A percentile compares a stretch with the other conserved stretches of the same genome.
Conservation (phyloP, 331 rosid genomes). For the Malus hybrid region DNA sequence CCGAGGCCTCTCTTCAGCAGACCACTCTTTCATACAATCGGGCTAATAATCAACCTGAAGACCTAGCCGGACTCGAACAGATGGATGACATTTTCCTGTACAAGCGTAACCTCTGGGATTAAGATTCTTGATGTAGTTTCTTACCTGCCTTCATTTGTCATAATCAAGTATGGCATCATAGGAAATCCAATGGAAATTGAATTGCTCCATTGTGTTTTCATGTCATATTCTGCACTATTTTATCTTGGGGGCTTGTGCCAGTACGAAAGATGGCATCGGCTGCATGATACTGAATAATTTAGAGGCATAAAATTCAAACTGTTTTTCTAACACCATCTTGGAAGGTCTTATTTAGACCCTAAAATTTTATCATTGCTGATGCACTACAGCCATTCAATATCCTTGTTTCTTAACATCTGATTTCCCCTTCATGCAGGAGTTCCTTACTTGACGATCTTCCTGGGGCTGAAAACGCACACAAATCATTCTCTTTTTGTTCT, state of each 20-base stretch:
- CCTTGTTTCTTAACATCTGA: constrained; percentile 13
- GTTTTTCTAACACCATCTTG: not conserved
- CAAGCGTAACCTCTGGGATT: constrained; percentile 57
- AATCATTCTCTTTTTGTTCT: constrained; percentile 23
- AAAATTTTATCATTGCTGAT: not conserved
- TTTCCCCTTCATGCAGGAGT: constrained; percentile 31
- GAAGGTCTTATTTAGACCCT: constrained; percentile 18
- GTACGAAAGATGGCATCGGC: constrained; percentile 19
- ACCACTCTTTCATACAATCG: constrained; percentile 19
- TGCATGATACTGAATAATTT: constrained; percentile 15
- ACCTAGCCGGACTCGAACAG: constrained; percentile 31
- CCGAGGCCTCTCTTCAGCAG: constrained; percentile 37
- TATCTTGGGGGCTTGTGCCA: constrained; percentile 22
- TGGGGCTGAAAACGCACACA: constrained; percentile 21
- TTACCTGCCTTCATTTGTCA: constrained; percentile 19
- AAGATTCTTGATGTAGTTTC: constrained; percentile 36
- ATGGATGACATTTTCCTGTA: constrained; percentile 63
- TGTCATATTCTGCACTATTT: constrained; percentile 15
- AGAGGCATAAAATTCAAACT: constrained; percentile 16
- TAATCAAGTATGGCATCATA: constrained; percentile 10
- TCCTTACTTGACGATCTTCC: constrained; percentile 36
- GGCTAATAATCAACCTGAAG: constrained; percentile 35
- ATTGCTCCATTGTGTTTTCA: constrained; percentile 33
- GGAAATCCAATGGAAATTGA: constrained; percentile 30
- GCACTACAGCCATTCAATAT: constrained; percentile 22